Evolutionary conservation across 495 filamentous ascomycete species (phyloP), one percentile per base, ranked within the genome.

Genomic region (Penicillium canescens): DNA sequence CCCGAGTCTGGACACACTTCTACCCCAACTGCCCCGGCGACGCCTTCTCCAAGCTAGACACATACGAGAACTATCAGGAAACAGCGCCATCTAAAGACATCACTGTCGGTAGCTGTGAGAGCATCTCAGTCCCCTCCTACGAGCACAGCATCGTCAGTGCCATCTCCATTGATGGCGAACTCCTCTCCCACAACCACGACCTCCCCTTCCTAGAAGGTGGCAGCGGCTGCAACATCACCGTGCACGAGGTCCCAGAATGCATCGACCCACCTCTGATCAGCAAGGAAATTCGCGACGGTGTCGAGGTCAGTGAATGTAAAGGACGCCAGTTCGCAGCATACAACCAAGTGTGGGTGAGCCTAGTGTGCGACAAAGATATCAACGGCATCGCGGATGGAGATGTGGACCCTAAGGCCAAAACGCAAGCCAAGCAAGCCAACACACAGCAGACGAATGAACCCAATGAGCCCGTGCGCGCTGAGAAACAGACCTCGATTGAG

Each of bases 171-270:
- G 66, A 68, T 20, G 58, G 63, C 6, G 63, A 70, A 23, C 45
- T 71, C 1, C 42, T 66, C 47, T 53, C 51, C 41, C 35, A 46
- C 10, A 56, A 62, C 18, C 52, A 45, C 21, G 53, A 46, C 12
- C 50, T 56, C 13, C 48, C 52, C 1, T 62, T 51, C 45, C 47
- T 60, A 20, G 51, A 54, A 18, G 38, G 41, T 6, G 56, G 49
- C 7, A 51, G 52, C 14, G 53, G 54, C 24, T 77, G 74, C 59
- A 68, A 65, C 9, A 62, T 75, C 44, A 66, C 69, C 28, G 46
- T 77, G 4, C 71, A 73, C 50, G 71, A 77, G 42, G 58, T 65
- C 0, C 66, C 72, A 1, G 71, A 59, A 6, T 77, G 74, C 47
- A 54, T 66, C 14, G 68, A 70, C 23, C 49, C 51, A 8, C 66